These are phyloP conservation scores for Porcisia hertigi DNA, from an alignment of 208 protist genomes.

Conservation along the genomic window DNA sequence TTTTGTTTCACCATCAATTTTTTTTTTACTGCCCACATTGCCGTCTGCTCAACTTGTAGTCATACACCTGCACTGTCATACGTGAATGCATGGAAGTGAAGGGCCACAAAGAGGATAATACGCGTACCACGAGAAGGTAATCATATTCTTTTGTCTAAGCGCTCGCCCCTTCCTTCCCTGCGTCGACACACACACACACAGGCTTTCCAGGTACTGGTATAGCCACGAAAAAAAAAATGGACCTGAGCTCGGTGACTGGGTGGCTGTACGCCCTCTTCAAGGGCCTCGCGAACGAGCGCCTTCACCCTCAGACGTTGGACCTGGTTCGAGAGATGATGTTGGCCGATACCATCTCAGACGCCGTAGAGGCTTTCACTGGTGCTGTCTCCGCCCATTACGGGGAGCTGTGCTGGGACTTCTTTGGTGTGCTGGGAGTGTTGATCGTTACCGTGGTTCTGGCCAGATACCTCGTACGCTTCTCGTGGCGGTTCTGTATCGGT, in stretches of 20 bases:
- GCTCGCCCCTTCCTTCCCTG: not conserved
- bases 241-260: constrained; percentile 12
- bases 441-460: constrained; percentile 29
- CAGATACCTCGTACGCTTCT: constrained; percentile 42
- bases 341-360: constrained; percentile 39
- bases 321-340: constrained; percentile 29
- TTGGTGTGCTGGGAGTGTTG: constrained; percentile 25
- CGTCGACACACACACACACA: constrained; percentile 9
- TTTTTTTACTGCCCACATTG: not conserved
- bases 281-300: constrained; percentile 33
- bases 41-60: not conserved
- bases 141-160: not conserved
- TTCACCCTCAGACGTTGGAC: constrained; percentile 42
- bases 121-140: not conserved
- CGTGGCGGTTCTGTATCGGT: constrained; percentile 40
- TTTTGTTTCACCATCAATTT: not conserved
- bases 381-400: constrained; percentile 25
- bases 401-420: constrained; percentile 47
- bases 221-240: not conserved
- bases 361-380: constrained; percentile 34
- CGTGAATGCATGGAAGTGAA: not conserved
- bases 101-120: not conserved
- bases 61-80: not conserved
- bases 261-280: constrained; percentile 22
- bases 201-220: not conserved